Conservation (phyloP, 1,284 basidiomycete species). For the Leucoagaricus sp. region DNA sequence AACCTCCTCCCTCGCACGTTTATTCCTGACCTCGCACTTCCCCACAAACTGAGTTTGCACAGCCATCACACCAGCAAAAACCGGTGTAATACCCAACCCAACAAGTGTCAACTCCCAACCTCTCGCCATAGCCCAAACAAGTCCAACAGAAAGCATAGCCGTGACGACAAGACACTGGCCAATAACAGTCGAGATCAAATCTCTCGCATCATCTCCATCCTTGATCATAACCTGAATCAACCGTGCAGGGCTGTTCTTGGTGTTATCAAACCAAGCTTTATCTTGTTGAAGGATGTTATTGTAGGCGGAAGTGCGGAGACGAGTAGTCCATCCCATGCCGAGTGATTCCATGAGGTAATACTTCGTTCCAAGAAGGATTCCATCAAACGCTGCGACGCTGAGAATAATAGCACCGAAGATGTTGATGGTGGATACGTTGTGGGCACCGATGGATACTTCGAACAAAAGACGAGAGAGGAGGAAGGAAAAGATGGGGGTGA, state of each 20-base stretch:
- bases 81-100: conserved; percentile 83
- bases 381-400: conserved; percentile 75
- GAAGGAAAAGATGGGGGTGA: conserved; percentile 92
- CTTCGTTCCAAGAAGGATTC: conserved; percentile 71
- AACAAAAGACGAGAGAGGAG: conserved; percentile 83
- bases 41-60: conserved; percentile 72
- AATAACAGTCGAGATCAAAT: conserved; percentile 76
- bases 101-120: conserved; percentile 96
- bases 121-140: conserved; percentile 84
- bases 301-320: conserved; percentile 64
- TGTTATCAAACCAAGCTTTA: conserved; percentile 86
- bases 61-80: conserved; percentile 78
- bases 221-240: conserved; percentile 86
- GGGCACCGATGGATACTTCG: conserved; percentile 73
- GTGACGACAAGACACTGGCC: conserved; percentile 74
- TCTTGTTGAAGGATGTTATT: conserved; percentile 77
- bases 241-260: conserved; percentile 60
- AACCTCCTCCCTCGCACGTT: conserved; percentile 82
- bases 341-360: conserved; percentile 78
- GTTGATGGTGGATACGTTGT: conserved; percentile 68
- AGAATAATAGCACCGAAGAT: conserved; percentile 69
- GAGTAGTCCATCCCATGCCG: conserved; percentile 77
- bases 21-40: conserved; percentile 79
- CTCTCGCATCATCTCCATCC: conserved; percentile 89
- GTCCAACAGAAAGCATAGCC: conserved; percentile 81